phyloP scores from a whole-genome alignment of 2,329 filamentous ascomycete species.

The Botryotinia narcissicola region DNA sequence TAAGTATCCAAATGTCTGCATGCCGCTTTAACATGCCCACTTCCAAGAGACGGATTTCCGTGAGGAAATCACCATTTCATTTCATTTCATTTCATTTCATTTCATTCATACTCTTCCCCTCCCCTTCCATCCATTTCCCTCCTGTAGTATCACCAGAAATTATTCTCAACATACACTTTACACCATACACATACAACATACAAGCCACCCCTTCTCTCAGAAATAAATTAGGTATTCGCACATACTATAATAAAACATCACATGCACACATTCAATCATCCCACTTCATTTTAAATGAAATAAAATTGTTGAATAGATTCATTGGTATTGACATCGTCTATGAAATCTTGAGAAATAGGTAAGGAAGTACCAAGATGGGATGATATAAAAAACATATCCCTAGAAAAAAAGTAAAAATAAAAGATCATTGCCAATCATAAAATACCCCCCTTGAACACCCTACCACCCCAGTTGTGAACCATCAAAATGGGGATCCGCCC shows the following conservation, averaged over 20 bases:
- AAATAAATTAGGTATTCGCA: neutral
- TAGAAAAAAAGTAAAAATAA: neutral
- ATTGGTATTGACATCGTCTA: neutral
- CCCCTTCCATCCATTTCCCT: neutral
- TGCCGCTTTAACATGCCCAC: neutral
- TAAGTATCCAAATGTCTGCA: neutral
- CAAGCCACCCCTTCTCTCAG: neutral
- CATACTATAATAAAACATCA: neutral
- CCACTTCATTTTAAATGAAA: neutral
- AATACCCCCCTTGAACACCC: neutral
- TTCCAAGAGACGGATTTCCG: neutral
- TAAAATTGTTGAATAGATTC: neutral
- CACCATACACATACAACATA: neutral
- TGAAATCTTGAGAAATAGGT: neutral
- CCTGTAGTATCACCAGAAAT: neutral
- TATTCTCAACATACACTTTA: neutral
- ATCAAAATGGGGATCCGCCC: constrained; percentile 1
- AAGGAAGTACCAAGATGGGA: neutral
- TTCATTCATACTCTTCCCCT: neutral
- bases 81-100: too few relatives aligned
- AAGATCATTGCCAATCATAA: constrained; percentile 18
- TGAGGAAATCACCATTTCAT: neutral
- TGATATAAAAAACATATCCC: neutral
- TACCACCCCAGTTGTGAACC: constrained; percentile 7
- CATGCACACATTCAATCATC: neutral